Conservation (phyloP, 768 basidiomycete genomes). For the Suillus cothurnatus region DNA sequence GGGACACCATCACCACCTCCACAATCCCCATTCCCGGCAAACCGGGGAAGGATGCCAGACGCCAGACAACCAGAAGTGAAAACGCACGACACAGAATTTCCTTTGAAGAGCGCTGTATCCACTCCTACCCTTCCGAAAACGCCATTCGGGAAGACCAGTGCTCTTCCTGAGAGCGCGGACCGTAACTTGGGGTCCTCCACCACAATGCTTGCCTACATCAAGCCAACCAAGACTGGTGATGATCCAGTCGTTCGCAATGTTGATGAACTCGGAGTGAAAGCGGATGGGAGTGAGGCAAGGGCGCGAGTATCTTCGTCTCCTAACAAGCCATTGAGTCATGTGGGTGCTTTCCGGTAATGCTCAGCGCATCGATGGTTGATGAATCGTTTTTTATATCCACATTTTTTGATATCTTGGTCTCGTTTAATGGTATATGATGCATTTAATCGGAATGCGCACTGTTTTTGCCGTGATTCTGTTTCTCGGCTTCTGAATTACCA, state of each 20-base stretch:
- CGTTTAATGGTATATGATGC: conserved; percentile 34
- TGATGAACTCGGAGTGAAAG: conserved; percentile 44
- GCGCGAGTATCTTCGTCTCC: conserved; percentile 41
- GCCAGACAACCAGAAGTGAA: conserved; percentile 27
- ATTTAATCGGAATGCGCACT: conserved; percentile 27
- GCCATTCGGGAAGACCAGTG: conserved; percentile 27
- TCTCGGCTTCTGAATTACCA: conserved; percentile 33
- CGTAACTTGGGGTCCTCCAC: conserved; percentile 68
- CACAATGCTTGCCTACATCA: conserved; percentile 72
- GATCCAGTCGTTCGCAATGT: conserved; percentile 34
- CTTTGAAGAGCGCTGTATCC: conserved; percentile 45
- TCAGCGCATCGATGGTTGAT: conserved; percentile 49
- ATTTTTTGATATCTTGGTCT: conserved; percentile 16
- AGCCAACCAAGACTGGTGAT: conserved; percentile 51
- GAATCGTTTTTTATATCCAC: conserved; percentile 20
- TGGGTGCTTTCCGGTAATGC: conserved; percentile 79
- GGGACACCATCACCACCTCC: conserved; percentile 40
- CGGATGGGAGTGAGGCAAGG: conserved; percentile 36
- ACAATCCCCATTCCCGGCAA: conserved; percentile 37
- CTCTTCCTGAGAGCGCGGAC: conserved; percentile 27
- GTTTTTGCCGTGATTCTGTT: conserved; percentile 20
- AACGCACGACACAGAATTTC: conserved; percentile 34
- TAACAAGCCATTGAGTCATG: conserved; percentile 77
- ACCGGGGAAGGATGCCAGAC: conserved; percentile 42
- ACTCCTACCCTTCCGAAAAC: conserved; percentile 37